phyloP scores from a whole-genome alignment of 1,284 basidiomycete species.

The Leccinum pseudoinsigne region DNA sequence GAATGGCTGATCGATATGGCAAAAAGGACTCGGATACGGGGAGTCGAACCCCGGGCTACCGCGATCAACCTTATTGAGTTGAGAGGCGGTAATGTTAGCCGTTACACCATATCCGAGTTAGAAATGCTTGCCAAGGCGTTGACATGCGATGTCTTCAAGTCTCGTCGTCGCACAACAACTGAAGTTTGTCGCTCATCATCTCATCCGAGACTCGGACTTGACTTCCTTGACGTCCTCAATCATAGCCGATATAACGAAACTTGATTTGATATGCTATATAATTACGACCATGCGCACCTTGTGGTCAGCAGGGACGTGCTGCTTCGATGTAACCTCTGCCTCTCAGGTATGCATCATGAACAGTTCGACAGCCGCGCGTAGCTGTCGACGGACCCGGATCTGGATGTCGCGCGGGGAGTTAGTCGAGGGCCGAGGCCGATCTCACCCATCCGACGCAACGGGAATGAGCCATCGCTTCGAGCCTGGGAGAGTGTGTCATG shows the following conservation, averaged over 20 bases:
- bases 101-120: constrained; percentile 33
- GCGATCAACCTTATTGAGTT: constrained; percentile 25
- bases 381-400: constrained; percentile 61
- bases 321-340: constrained; percentile 49
- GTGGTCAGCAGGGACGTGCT: no score
- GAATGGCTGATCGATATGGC: no score
- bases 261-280: no score
- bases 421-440: constrained; percentile 50
- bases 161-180: no score
- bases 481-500: constrained; percentile 34
- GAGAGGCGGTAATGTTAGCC: constrained; percentile 37
- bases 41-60: constrained; percentile 60
- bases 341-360: constrained; percentile 80
- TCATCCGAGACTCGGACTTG: no score
- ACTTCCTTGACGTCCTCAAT: no score
- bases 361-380: constrained; percentile 62
- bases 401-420: constrained; percentile 72
- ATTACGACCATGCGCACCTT: no score
- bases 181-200: no score
- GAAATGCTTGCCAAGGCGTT: not conserved
- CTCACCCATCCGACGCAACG: constrained; percentile 56
- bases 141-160: not conserved
- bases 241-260: no score
- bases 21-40: constrained; percentile 45
- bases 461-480: constrained; percentile 75